A percentile compares a stretch with the other conserved stretches of the same genome.
Evolutionary conservation across 768 basidiomycete genomes (phyloP).

Genomic region (Infundibulicybe gibba): DNA sequence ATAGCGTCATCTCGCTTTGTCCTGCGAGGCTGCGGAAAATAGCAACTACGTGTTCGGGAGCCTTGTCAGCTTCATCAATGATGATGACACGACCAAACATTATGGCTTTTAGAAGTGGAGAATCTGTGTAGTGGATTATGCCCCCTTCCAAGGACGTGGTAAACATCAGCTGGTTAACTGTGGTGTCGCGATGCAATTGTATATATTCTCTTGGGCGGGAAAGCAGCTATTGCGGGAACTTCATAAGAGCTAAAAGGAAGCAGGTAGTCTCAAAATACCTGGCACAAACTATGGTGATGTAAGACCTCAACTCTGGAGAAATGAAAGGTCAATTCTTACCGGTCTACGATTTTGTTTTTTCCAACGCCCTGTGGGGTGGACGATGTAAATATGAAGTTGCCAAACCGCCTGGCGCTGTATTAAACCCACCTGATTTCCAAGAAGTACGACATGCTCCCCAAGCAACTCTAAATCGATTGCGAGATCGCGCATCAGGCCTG

Average conservation of each 20-base stretch:
- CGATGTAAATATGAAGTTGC: background rate
- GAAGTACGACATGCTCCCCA: conserved; percentile 59
- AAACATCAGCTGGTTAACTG: conserved; percentile 70
- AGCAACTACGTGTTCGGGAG: conserved; percentile 69
- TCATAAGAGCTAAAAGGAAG: too few species aligned
- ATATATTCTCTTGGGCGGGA: conserved; percentile 65
- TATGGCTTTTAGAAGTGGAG: conserved; percentile 63
- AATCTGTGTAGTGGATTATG: conserved; percentile 57
- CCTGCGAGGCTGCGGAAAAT: conserved; percentile 68
- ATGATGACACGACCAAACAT: conserved; percentile 60
- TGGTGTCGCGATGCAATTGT: conserved; percentile 68
- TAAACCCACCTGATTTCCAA: conserved; percentile 58
- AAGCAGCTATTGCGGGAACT: conserved; percentile 37
- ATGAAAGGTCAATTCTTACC: conserved; percentile 29
- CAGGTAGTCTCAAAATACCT: conserved; percentile 27
- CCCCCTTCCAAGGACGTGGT: conserved; percentile 58
- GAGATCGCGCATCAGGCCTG: conserved; percentile 61
- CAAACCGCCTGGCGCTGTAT: too few species aligned
- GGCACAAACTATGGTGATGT: conserved; percentile 39
- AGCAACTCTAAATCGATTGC: conserved; percentile 60
- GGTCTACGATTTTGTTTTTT: conserved; percentile 68
- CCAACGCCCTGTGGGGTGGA: conserved; percentile 54
- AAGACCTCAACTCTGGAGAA: background rate
- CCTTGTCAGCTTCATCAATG: conserved; percentile 72
- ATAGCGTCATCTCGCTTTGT: conserved; percentile 58